These are phyloP conservation scores for Papiliotrema laurentii DNA, from an alignment of 1,284 basidiomycete species.

Conservation along the genomic window DNA sequence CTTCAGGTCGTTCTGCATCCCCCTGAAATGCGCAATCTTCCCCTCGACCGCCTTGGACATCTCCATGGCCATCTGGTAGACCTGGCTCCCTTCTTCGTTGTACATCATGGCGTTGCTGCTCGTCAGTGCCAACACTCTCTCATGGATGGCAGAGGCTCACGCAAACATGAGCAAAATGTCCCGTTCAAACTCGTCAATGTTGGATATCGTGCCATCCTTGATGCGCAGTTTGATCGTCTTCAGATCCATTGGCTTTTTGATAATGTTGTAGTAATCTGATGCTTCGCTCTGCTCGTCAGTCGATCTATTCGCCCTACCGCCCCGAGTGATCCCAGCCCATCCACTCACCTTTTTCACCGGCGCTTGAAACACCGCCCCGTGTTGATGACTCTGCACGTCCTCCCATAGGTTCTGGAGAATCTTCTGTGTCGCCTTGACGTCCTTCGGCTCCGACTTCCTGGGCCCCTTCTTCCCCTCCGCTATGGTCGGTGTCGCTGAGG, in stretches of 20 bases:
- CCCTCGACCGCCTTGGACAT: conserved; percentile 81
- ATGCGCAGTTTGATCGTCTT: conserved; percentile 79
- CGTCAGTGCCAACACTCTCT: not conserved
- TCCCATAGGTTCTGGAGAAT: conserved; percentile 74
- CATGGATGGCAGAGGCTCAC: too few relatives aligned
- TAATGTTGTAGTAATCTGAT: conserved; percentile 82
- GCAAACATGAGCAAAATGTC: conserved; percentile 91
- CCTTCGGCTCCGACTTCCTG: conserved; percentile 16
- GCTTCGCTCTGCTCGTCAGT: conserved; percentile 56
- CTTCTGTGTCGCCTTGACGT: conserved; percentile 69
- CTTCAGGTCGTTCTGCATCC: conserved; percentile 37
- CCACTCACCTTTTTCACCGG: conserved; percentile 65
- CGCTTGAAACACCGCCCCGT: conserved; percentile 83
- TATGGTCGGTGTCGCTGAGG: not conserved
- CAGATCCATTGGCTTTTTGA: conserved; percentile 86
- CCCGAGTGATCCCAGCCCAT: too few relatives aligned
- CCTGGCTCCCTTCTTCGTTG: conserved; percentile 75
- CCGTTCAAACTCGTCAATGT: conserved; percentile 77
- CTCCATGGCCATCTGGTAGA: conserved; percentile 85
- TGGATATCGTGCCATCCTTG: conserved; percentile 73
- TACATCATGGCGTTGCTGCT: conserved; percentile 83
- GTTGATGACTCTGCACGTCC: conserved; percentile 74
- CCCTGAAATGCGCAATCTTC: conserved; percentile 67
- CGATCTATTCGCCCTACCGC: too few relatives aligned
- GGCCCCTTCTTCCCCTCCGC: not conserved